phyloP scores from a whole-genome alignment of 768 basidiomycete genomes.

The Kwoniella mangroviensis region DNA sequence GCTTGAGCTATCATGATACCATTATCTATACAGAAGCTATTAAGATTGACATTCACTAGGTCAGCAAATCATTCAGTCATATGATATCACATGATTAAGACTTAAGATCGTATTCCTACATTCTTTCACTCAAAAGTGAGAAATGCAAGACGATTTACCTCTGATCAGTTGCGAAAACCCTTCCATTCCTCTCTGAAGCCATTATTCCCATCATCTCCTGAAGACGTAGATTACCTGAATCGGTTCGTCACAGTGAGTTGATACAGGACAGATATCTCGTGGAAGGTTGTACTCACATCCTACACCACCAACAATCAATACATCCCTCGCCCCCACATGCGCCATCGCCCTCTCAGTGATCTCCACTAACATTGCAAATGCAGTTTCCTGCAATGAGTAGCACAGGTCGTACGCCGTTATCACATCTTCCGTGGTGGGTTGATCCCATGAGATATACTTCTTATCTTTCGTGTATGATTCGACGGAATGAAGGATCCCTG shows the following conservation, averaged over 20 bases:
- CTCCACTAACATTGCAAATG: constrained; percentile 98
- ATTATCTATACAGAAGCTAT: constrained; percentile 97
- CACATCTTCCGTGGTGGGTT: constrained; percentile 62
- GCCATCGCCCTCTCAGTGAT: constrained; percentile 99
- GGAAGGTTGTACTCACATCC: constrained; percentile 72
- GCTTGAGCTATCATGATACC: constrained; percentile 99
- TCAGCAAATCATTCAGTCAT: background rate
- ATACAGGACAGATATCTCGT: no score
- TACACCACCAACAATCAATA: constrained; percentile 97
- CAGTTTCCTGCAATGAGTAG: constrained; percentile 94
- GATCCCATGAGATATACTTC: constrained; percentile 67
- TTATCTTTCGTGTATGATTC: constrained; percentile 88
- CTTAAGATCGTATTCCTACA: background rate
- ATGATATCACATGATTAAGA: background rate
- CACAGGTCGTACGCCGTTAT: constrained; percentile 96
- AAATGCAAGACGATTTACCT: constrained; percentile 62
- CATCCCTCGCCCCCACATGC: constrained; percentile 93
- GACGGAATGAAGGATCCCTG: constrained; percentile 85
- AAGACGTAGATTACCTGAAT: constrained; percentile 80
- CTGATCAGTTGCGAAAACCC: constrained; percentile 94
- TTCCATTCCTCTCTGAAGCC: constrained; percentile 85
- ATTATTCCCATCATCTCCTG: constrained; percentile 99
- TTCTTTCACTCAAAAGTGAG: no score
- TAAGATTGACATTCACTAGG: background rate
- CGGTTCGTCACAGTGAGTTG: no score